Evolutionary conservation across 257 asterid genomes (phyloP).

Genomic region (Solanum commersonii): DNA sequence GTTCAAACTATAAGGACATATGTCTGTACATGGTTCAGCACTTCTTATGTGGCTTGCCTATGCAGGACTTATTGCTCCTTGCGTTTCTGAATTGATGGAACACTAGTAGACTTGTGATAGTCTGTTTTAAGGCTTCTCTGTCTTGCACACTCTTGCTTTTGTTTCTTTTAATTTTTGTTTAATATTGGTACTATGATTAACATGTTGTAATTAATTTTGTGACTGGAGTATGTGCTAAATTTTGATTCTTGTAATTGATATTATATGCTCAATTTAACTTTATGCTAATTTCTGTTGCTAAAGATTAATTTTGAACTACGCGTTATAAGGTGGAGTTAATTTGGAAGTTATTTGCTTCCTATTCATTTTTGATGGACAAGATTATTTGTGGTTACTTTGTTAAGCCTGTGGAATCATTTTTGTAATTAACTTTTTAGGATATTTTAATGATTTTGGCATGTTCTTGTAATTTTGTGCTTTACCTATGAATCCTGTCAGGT

Average conservation of each 20-base stretch:
- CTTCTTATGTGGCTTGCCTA: neutral
- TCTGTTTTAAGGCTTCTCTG: neutral
- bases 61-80: neutral
- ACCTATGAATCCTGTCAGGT: neutral
- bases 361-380: neutral
- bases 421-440: neutral
- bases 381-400: neutral
- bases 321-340: neutral
- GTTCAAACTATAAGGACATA: neutral
- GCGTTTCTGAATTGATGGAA: neutral
- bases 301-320: neutral
- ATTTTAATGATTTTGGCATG: neutral
- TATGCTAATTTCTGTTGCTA: neutral
- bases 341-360: neutral
- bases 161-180: neutral
- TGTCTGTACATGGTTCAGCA: neutral
- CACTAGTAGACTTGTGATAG: neutral
- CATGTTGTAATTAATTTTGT: neutral
- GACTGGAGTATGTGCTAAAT: neutral
- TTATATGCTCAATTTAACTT: neutral
- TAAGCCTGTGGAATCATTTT: neutral
- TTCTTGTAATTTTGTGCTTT: neutral
- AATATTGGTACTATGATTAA: neutral
- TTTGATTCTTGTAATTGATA: neutral
- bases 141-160: neutral